Conservation (phyloP, 129 eudicot species). For the Smallanthus sonchifolius region DNA sequence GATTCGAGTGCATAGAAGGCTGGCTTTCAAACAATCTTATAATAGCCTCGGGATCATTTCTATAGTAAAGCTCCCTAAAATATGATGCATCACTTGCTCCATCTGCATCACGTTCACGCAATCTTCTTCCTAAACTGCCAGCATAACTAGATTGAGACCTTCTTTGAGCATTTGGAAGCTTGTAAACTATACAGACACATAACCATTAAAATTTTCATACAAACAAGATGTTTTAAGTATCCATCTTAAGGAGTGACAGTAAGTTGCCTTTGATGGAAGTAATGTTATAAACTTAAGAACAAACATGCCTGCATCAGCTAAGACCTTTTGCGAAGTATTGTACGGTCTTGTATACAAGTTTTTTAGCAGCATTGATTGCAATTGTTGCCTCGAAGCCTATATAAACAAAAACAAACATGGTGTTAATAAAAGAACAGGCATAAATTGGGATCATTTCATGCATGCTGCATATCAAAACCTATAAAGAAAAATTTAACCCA, state of each 20-base stretch:
- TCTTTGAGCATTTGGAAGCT: conserved; percentile 29
- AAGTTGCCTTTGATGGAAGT: not conserved
- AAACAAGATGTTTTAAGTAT: not conserved
- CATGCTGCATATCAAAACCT: not conserved
- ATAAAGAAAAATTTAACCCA: not conserved
- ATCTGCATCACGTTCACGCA: conserved; percentile 62
- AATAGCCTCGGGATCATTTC: conserved; percentile 79
- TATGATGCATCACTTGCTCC: conserved; percentile 46
- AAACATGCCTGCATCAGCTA: conserved; percentile 23
- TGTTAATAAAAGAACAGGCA: not conserved
- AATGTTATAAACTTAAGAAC: not conserved
- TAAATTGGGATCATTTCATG: not conserved
- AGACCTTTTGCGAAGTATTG: conserved; percentile 19
- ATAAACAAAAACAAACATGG: conserved; percentile 11
- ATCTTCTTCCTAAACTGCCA: conserved; percentile 50
- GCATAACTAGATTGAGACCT: conserved; percentile 65
- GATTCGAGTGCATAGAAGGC: conserved; percentile 67
- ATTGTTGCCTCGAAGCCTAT: conserved; percentile 25
- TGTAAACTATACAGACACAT: conserved; percentile 38
- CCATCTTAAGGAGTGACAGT: not conserved
- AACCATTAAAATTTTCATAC: not conserved
- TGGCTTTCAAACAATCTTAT: conserved; percentile 80
- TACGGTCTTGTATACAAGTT: conserved; percentile 16
- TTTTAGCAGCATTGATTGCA: conserved; percentile 20
- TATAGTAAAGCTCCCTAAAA: conserved; percentile 56